Evolutionary conservation across 768 basidiomycete genomes (phyloP).

Genomic region (Suillus occidentalis): DNA sequence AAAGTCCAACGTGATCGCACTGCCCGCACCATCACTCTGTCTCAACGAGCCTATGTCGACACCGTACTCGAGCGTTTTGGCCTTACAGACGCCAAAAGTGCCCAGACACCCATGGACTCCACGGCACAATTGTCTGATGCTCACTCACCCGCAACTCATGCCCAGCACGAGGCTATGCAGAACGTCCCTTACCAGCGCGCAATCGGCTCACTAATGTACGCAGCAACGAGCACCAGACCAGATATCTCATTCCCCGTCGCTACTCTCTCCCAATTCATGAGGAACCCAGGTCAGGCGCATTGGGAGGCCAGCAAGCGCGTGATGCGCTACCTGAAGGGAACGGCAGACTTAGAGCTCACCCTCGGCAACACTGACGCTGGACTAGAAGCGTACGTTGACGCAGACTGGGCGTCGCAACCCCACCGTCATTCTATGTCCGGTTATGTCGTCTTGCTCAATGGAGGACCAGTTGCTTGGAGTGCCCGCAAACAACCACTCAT

Average conservation of each 20-base stretch:
- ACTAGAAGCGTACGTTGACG: conserved; percentile 18
- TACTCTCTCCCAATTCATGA: neutral
- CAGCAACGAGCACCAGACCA: conserved; percentile 32
- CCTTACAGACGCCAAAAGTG: too few species aligned
- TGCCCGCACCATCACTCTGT: too few species aligned
- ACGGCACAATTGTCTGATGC: neutral
- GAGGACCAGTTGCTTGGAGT: conserved; percentile 9
- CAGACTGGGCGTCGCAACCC: conserved; percentile 26
- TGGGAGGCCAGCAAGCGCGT: conserved; percentile 12
- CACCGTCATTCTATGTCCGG: conserved; percentile 27
- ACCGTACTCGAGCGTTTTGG: too few species aligned
- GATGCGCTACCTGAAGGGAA: conserved; percentile 15
- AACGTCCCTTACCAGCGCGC: conserved; percentile 24
- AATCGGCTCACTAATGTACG: conserved; percentile 36
- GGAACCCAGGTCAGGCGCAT: neutral
- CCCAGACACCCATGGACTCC: neutral
- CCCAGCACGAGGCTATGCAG: neutral
- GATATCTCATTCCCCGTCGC: conserved; percentile 33
- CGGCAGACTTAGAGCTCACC: neutral
- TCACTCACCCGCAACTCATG: neutral
- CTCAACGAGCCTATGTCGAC: too few species aligned
- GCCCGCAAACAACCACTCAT: conserved; percentile 26
- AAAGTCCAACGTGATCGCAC: too few species aligned
- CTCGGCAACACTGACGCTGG: neutral
- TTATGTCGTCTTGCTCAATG: conserved; percentile 21